Evolutionary conservation across 352 stramenopile genomes (phyloP).

Genomic region (Aphanomyces euteiches): DNA sequence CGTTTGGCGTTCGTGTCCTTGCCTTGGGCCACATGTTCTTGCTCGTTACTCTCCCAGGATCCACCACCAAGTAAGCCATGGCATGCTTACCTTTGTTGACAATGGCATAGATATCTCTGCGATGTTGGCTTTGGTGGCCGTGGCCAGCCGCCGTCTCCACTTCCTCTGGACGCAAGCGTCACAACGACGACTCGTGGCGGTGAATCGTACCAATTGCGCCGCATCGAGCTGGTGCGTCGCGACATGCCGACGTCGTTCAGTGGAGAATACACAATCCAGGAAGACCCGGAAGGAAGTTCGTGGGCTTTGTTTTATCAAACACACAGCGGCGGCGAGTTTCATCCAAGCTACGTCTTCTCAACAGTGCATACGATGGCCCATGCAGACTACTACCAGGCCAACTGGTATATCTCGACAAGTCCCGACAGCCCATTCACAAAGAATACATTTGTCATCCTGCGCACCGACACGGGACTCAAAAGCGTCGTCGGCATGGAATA

Average conservation of each 20-base stretch:
- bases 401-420: slow-evolving; percentile 22
- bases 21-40: slow-evolving; percentile 18
- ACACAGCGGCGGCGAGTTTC: background rate
- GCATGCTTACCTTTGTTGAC: background rate
- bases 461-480: too few relatives aligned
- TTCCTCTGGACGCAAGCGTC: background rate
- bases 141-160: slow-evolving; percentile 15
- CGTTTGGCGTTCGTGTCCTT: background rate
- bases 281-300: background rate
- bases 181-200: background rate
- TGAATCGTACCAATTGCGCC: slow-evolving; percentile 9
- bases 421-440: background rate
- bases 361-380: background rate
- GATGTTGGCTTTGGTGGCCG: slow-evolving; percentile 26
- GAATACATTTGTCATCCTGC: too few relatives aligned
- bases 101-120: slow-evolving; percentile 14
- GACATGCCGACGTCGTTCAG: background rate
- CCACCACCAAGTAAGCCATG: too few relatives aligned
- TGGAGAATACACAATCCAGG: slow-evolving; percentile 4
- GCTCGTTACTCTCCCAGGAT: background rate
- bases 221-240: background rate
- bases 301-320: slow-evolving; percentile 16
- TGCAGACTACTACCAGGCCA: slow-evolving; percentile 22
- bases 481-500: too few relatives aligned
- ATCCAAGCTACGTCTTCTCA: slow-evolving; percentile 25